Evolutionary conservation across 495 filamentous ascomycete genomes (phyloP).

Genomic region (Margaritispora aquatica): DNA sequence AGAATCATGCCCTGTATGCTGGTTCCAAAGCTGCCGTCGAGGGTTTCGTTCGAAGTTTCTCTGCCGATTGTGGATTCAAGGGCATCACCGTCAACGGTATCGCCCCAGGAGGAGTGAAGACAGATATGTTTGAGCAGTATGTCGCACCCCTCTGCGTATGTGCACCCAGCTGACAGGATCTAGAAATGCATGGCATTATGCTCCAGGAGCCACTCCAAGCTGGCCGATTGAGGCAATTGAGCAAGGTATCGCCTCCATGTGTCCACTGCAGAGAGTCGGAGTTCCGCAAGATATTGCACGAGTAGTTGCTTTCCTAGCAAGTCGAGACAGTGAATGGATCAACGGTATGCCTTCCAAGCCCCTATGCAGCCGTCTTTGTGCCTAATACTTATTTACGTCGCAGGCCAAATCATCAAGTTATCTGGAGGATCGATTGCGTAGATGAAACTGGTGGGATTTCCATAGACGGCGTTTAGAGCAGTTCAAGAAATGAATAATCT

Average conservation of each 20-base stretch:
- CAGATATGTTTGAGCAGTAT: slow-evolving; percentile 62
- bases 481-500: not conserved
- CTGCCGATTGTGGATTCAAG: slow-evolving; percentile 62
- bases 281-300: slow-evolving; percentile 47
- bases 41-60: slow-evolving; percentile 69
- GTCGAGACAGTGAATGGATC: slow-evolving; percentile 53
- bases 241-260: slow-evolving; percentile 30
- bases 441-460: not conserved
- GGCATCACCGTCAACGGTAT: slow-evolving; percentile 71
- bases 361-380: not conserved
- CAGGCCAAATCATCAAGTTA: slow-evolving; percentile 35
- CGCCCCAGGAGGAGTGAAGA: slow-evolving; percentile 72
- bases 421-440: slow-evolving; percentile 23
- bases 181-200: slow-evolving; percentile 58
- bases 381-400: not conserved
- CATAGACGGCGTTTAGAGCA: not conserved
- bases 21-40: slow-evolving; percentile 73
- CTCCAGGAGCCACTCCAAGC: slow-evolving; percentile 37
- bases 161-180: not conserved
- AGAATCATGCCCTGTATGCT: slow-evolving; percentile 69
- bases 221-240: slow-evolving; percentile 38
- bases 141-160: not conserved
- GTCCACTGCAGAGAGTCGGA: slow-evolving; percentile 48
- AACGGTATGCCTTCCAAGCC: slow-evolving; percentile 38
- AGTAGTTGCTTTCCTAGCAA: slow-evolving; percentile 38